Evolutionary conservation across 2,329 filamentous ascomycete genomes (phyloP), one percentile per base, ranked within the genome.

Genomic region (Aspergillus ruber): DNA sequence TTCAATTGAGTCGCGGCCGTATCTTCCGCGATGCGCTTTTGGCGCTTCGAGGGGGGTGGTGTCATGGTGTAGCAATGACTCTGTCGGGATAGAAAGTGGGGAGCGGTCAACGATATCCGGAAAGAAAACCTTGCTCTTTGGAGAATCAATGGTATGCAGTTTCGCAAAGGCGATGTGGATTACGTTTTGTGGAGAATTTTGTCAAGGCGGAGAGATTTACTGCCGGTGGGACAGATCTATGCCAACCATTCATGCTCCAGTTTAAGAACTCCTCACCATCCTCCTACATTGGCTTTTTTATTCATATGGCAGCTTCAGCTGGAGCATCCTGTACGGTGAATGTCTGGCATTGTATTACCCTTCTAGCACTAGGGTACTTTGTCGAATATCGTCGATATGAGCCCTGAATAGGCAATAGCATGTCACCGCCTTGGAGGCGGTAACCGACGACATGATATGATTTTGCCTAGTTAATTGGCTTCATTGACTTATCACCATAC

Each of bases 11-110:
- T 27, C 53, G 56, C 29, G 46, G 56, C 41, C 53, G 51, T 42
- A 47, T 52, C 50, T 47, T 60, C 51, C 44, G 79, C 78, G 49
- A 82, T 78, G 55, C 86, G 82, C 72, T 83, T 84, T 58, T 81
- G 77, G 50, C 76, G 76, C 64, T 85, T 87, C 50, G 75, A 78
- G 39, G 76, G 61, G 39, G 70, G 67, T 25, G 49, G 46, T 8
- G 47, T 43, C 60, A 63, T 63, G 33, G 38, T 50, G 38, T 20
- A 12, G 36, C 10, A 39, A 4, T 39, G 4, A 39, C 9, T 10
- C 6, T 12, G 17, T 9, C 6, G 15, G 18, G n/a, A 12, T 4
- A 20, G 17, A 12, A 9, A 3, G 17, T 2, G 3, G 15, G 4
- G n/a, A 39, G 17, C 6, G 4, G 5, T 17, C 8, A 36, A 6